Evolutionary conservation across 345 rosid species (phyloP).

Genomic region (Syzygium grande): DNA sequence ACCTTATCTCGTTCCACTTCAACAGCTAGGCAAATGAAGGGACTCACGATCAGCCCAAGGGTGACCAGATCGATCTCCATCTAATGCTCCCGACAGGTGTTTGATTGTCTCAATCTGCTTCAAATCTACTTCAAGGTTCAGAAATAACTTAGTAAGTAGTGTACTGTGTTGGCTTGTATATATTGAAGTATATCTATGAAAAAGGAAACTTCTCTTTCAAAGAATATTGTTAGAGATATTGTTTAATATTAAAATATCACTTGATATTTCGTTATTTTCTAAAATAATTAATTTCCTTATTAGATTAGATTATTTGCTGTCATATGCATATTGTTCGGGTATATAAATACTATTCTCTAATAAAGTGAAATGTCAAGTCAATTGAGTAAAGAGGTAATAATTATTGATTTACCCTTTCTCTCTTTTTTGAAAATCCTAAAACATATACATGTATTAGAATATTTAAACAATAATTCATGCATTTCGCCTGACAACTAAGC

Average conservation of each 20-base stretch:
- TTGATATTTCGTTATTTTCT: background rate
- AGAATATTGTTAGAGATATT: background rate
- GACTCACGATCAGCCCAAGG: background rate
- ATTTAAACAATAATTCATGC: no score
- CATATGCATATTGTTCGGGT: no score
- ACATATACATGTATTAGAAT: background rate
- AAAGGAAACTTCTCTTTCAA: background rate
- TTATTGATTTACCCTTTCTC: background rate
- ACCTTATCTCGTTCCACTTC: constrained; percentile 67
- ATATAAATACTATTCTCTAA: background rate
- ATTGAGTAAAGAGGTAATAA: background rate
- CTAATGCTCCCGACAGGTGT: background rate
- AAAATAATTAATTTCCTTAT: background rate
- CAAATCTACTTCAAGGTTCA: background rate
- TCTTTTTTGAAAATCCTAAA: background rate
- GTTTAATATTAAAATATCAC: background rate
- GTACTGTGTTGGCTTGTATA: background rate
- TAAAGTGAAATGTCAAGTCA: background rate
- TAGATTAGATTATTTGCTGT: no score
- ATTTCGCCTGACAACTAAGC: no score
- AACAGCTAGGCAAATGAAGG: constrained; percentile 32
- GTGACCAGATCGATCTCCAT: background rate
- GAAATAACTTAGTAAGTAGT: background rate
- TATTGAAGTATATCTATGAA: background rate
- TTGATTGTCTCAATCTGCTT: background rate